Percentiles rank a stretch among this genome's conserved stretches.
Conservation (phyloP, 176 grass and related monocot species). For the Areca catechu region DNA sequence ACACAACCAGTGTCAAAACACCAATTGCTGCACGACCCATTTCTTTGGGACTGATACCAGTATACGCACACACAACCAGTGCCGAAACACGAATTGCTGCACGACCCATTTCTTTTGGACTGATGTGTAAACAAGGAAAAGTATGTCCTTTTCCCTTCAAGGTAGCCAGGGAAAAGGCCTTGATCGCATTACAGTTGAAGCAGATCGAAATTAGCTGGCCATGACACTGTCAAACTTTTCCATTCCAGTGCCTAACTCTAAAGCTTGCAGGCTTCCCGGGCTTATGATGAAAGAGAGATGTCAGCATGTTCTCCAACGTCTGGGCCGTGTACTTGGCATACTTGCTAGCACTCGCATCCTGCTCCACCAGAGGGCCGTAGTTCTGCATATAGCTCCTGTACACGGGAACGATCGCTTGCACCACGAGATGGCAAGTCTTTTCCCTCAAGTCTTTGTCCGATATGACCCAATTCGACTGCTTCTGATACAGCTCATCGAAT, state of each 20-base stretch:
- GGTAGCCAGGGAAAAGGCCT: too few relatives aligned
- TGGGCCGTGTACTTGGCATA: slow-evolving; percentile 82
- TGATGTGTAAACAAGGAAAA: too few relatives aligned
- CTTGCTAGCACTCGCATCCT: slow-evolving; percentile 57
- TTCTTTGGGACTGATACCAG: too few relatives aligned
- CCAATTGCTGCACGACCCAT: too few relatives aligned
- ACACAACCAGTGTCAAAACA: too few relatives aligned
- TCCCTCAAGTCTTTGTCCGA: slow-evolving; percentile 67
- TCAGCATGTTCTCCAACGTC: slow-evolving; percentile 69
- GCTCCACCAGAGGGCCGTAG: slow-evolving; percentile 86
- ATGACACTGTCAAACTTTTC: slow-evolving; percentile 37
- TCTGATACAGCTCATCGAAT: slow-evolving; percentile 76
- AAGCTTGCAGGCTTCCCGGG: slow-evolving; percentile 57
- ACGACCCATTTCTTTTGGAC: too few relatives aligned
- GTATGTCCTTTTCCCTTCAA: too few relatives aligned
- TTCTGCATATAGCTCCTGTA: slow-evolving; percentile 98
- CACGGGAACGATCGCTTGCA: slow-evolving; percentile 66
- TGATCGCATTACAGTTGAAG: slow-evolving; percentile 39
- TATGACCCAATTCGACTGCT: slow-evolving; percentile 72
- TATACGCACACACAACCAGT: too few relatives aligned
- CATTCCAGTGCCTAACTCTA: slow-evolving; percentile 56
- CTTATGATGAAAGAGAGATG: slow-evolving; percentile 40
- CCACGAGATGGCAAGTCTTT: slow-evolving; percentile 53
- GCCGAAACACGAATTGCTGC: too few relatives aligned
- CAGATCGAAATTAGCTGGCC: slow-evolving; percentile 49